Percentiles rank a stretch among this genome's conserved stretches.
These are phyloP conservation scores for Penicillium concentricum DNA, from an alignment of 2,329 filamentous ascomycete genomes.

Conservation along the genomic window DNA sequence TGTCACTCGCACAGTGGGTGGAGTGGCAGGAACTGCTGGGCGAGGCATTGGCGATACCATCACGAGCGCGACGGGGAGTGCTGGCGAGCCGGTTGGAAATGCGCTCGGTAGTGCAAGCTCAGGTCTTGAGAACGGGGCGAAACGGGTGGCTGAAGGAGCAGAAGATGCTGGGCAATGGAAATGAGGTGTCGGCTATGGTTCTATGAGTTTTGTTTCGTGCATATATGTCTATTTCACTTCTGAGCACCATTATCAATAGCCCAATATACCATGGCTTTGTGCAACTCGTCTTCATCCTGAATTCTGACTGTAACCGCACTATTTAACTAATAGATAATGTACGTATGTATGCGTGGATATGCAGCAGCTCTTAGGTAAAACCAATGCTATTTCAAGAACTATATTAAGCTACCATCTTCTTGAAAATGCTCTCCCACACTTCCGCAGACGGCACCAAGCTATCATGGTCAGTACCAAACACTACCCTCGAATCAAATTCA, in stretches of 20 bases:
- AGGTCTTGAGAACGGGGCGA: slow-evolving; percentile 54
- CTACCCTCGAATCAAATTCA: slow-evolving; percentile 32
- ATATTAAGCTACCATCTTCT: not conserved
- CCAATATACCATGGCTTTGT: not conserved
- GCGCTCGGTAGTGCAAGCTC: slow-evolving; percentile 54
- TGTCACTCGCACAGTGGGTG: slow-evolving; percentile 53
- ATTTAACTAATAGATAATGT: not conserved
- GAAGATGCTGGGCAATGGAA: slow-evolving; percentile 60
- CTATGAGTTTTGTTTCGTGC: not conserved
- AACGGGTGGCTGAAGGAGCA: slow-evolving; percentile 53
- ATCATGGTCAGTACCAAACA: slow-evolving; percentile 45
- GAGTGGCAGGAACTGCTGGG: slow-evolving; percentile 57
- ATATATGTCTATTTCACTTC: not conserved
- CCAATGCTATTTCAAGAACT: not conserved
- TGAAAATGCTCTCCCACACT: slow-evolving; percentile 19
- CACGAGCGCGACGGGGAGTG: slow-evolving; percentile 53
- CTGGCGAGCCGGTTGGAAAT: slow-evolving; percentile 57
- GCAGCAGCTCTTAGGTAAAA: not conserved
- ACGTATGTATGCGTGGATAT: not conserved
- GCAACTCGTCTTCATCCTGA: not conserved
- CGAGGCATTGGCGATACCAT: slow-evolving; percentile 59
- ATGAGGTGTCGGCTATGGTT: not conserved
- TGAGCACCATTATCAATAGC: not conserved
- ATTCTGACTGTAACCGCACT: too few species aligned
- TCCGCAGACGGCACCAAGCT: slow-evolving; percentile 17